Percentiles rank a stretch among this genome's conserved stretches.
Conservation (phyloP, 2,329 filamentous ascomycete species). For the Pseudogymnoascus pannorum region DNA sequence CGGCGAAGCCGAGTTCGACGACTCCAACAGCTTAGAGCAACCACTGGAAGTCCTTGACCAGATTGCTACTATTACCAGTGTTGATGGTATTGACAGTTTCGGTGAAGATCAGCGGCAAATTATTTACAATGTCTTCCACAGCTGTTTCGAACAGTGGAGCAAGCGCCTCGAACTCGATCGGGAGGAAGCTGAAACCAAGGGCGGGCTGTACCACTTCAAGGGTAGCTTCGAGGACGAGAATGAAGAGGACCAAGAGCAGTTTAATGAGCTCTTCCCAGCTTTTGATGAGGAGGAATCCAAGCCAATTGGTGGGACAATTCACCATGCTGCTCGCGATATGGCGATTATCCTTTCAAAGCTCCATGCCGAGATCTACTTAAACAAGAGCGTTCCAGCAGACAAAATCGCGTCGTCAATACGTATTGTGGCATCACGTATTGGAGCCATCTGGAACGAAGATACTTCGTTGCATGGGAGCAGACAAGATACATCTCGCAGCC, state of each 20-base stretch:
- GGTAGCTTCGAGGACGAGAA: constrained; percentile 72
- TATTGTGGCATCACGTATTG: constrained; percentile 22
- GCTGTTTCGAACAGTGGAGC: constrained; percentile 75
- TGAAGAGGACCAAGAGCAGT: constrained; percentile 64
- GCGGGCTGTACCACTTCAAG: constrained; percentile 75
- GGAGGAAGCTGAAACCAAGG: constrained; percentile 63
- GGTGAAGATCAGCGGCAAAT: constrained; percentile 39
- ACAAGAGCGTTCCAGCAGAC: constrained; percentile 15
- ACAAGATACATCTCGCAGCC: constrained; percentile 13
- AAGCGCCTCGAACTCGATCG: constrained; percentile 69
- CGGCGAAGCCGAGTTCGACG: constrained; percentile 25
- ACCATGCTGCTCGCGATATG: constrained; percentile 20
- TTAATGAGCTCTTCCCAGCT: constrained; percentile 73
- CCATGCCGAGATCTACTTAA: constrained; percentile 41
- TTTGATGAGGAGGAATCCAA: constrained; percentile 46
- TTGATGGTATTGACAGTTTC: constrained; percentile 41
- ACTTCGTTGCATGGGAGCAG: constrained; percentile 20
- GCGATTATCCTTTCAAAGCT: constrained; percentile 53
- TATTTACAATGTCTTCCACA: constrained; percentile 60
- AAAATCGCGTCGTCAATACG: constrained; percentile 25
- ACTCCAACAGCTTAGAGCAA: constrained; percentile 10
- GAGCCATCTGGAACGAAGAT: constrained; percentile 16
- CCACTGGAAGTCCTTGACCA: constrained; percentile 46
- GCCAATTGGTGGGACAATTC: constrained; percentile 16
- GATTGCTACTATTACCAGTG: constrained; percentile 36